These are phyloP conservation scores for Fonsecaea pugnacius DNA, from an alignment of 2,329 filamentous ascomycete species.

Conservation along the genomic window DNA sequence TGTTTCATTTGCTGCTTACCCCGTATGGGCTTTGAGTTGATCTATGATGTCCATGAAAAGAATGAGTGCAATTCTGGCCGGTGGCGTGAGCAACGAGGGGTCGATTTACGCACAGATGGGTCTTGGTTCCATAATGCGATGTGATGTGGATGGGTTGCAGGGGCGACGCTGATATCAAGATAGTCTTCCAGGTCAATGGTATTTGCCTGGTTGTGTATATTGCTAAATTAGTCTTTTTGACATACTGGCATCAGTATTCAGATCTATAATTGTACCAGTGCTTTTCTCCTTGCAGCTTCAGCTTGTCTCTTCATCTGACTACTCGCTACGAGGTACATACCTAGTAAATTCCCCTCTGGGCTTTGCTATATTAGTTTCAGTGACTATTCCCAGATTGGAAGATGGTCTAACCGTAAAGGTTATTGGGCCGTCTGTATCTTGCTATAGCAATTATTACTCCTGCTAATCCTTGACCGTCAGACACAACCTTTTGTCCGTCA, in stretches of 20 bases:
- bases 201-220: slow-evolving; percentile 4
- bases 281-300: background rate
- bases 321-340: background rate
- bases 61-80: slow-evolving; percentile 13
- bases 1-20: slow-evolving; percentile 5
- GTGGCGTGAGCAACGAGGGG: background rate
- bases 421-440: background rate
- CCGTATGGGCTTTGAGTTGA: slow-evolving; percentile 26
- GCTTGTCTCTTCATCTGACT: background rate
- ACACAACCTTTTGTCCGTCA: background rate
- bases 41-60: slow-evolving; percentile 24
- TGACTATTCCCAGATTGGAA: background rate
- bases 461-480: background rate
- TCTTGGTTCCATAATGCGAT: slow-evolving; percentile 5
- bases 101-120: background rate
- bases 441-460: background rate
- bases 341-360: background rate
- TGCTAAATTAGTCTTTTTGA: slow-evolving; percentile 3
- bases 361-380: too few relatives aligned
- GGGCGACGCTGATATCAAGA: background rate
- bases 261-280: background rate
- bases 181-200: slow-evolving; percentile 1
- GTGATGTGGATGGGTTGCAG: background rate
- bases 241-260: background rate
- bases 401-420: background rate